Base-by-base conservation (phyloP, 305 asterid genomes). In the Fraxinus xanthoxyloides region DNA sequence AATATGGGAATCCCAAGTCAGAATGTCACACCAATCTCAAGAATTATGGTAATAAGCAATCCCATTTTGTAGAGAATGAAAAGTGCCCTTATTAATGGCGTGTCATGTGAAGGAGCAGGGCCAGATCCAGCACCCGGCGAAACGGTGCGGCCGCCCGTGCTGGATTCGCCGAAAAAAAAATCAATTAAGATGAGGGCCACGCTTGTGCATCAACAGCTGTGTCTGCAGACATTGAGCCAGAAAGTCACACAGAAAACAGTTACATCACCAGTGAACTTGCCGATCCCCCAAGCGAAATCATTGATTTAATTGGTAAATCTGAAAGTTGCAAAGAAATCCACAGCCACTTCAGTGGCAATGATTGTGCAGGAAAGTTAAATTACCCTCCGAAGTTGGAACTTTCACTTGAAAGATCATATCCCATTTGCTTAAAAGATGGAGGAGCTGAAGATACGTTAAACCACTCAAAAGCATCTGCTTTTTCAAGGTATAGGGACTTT, bases 141-240 rank as follows among this genome's bases (percentile, higher is more conserved):
- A n/a, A n/a, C n/a, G n/a, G n/a, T n/a, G n/a, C n/a, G n/a, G n/a
- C n/a, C n/a, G n/a, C n/a, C n/a, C n/a, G n/a, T n/a, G n/a, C n/a
- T n/a, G n/a, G n/a, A n/a, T n/a, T n/a, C n/a, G n/a, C n/a, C n/a
- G n/a, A n/a, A n/a, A n/a, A n/a, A n/a, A n/a, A n/a, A n/a, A n/a
- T n/a, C n/a, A n/a, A n/a, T n/a, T n/a, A n/a, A 63, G 72, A 36
- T 40, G 72, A 81, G 34, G 77, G 56, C 77, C 35, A 59, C 19
- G 48, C 13, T 73, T 80, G 79, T 73, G 79, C 40, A 31, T 46
- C 82, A 48, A 46, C 54, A 76, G 35, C 19, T 79, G 26, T 23
- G 30, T 56, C 21, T 65, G 72, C 35, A 26, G 72, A 63, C 17
- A 8, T 63, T 24, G 32, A 63, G 72, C 32, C 17, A 23, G 32